Evolutionary conservation across 208 protist genomes (phyloP).

Genomic region (Paratrypanosoma confusum): DNA sequence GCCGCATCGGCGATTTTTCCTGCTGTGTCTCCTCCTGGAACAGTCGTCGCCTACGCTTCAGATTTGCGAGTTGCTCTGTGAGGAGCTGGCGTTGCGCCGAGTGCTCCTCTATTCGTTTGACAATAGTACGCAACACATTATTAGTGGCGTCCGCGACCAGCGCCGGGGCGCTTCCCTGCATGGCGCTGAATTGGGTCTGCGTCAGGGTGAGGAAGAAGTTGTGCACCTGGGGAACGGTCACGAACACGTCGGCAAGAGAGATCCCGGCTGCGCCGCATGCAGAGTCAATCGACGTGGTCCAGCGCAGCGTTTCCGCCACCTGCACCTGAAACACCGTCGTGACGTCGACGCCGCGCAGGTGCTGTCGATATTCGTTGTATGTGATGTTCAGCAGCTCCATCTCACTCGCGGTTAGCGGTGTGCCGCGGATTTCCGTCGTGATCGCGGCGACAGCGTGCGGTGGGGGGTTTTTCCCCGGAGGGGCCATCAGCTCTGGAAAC

Average conservation of each 20-base stretch:
- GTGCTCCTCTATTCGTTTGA: too few species aligned
- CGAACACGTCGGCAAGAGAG: constrained; percentile 34
- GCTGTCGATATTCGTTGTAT: constrained; percentile 47
- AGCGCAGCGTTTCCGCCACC: constrained; percentile 30
- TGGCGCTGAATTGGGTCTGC: constrained; percentile 7
- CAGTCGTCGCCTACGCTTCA: too few species aligned
- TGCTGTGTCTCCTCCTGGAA: too few species aligned
- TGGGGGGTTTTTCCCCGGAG: constrained; percentile 7
- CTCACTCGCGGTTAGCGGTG: constrained; percentile 29
- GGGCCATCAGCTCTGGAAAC: constrained; percentile 30
- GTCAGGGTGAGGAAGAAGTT: constrained; percentile 40
- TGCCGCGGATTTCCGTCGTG: constrained; percentile 43
- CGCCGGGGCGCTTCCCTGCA: neutral
- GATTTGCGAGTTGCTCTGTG: too few species aligned
- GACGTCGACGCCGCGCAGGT: constrained; percentile 45
- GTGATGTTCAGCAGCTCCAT: constrained; percentile 52
- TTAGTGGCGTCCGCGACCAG: neutral
- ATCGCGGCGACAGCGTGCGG: constrained; percentile 22
- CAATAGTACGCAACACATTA: neutral
- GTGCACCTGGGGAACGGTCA: constrained; percentile 40
- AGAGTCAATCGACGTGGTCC: constrained; percentile 54
- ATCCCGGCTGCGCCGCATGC: constrained; percentile 41
- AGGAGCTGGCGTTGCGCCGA: too few species aligned
- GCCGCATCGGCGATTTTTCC: too few species aligned
- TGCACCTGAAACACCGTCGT: constrained; percentile 24